Percentiles rank a stretch among this genome's conserved stretches.
Conservation (phyloP, 2,329 filamentous ascomycete genomes). For the Ustulina deusta region DNA sequence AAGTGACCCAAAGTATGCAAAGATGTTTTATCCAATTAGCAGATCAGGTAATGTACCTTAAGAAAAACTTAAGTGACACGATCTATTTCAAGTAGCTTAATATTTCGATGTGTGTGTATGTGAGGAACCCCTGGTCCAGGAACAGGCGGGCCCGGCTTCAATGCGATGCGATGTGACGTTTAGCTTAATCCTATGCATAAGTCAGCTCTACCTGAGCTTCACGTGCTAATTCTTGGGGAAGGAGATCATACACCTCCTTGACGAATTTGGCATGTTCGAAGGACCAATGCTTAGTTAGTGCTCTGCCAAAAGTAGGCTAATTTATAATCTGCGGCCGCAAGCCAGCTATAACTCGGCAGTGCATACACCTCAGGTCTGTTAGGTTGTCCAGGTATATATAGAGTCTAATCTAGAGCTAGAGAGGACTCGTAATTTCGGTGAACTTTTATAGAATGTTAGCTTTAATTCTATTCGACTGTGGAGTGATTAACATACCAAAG, state of each 20-base stretch:
- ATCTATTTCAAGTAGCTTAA: constrained; percentile 49
- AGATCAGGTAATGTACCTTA: constrained; percentile 44
- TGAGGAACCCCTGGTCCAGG: constrained; percentile 50
- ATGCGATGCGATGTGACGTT: constrained; percentile 53
- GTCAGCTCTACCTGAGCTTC: constrained; percentile 39
- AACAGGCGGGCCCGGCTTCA: constrained; percentile 53
- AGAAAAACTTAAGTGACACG: constrained; percentile 44
- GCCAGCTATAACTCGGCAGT: background rate
- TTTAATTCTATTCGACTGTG: constrained; percentile 16
- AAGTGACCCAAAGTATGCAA: constrained; percentile 39
- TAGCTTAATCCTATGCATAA: constrained; percentile 49
- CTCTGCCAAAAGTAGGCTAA: constrained; percentile 1
- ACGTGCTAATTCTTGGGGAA: constrained; percentile 20
- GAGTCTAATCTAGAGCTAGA: background rate
- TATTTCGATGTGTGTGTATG: constrained; percentile 40
- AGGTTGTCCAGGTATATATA: background rate
- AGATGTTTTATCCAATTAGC: constrained; percentile 33
- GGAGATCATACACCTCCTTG: constrained; percentile 33
- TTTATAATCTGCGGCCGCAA: background rate
- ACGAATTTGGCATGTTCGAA: constrained; percentile 38
- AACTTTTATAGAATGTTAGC: constrained; percentile 19
- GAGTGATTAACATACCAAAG: constrained; percentile 29
- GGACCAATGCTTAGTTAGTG: constrained; percentile 24
- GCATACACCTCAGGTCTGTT: background rate
- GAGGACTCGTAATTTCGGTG: background rate